These are phyloP conservation scores for Psilocybe subaeruginosa DNA, from an alignment of 768 basidiomycete species.

Conservation along the genomic window DNA sequence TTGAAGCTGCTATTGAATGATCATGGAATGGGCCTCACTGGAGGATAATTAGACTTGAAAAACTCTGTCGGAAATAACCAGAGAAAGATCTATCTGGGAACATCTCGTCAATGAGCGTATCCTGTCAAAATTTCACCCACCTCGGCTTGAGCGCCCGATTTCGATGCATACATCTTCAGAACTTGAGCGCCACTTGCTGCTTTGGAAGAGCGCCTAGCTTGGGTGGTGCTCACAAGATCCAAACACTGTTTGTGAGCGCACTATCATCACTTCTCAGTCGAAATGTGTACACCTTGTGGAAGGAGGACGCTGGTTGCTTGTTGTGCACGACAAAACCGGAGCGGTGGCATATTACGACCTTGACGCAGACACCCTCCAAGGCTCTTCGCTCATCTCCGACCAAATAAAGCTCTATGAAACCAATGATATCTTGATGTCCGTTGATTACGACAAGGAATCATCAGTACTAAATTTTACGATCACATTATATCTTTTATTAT, in stretches of 20 bases:
- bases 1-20: too few species aligned
- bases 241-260: not conserved
- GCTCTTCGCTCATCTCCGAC: too few species aligned
- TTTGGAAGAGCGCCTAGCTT: not conserved
- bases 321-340: not conserved
- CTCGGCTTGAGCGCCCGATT: constrained; percentile 1
- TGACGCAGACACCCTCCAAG: not conserved
- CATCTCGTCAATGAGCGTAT: not conserved
- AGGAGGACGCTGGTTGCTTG: constrained; percentile 16
- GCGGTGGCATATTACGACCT: constrained; percentile 9
- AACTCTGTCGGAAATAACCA: not conserved
- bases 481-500: too few species aligned
- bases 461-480: too few species aligned
- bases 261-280: not conserved
- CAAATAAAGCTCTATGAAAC: too few species aligned
- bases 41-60: not conserved
- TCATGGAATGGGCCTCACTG: too few species aligned
- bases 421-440: too few species aligned
- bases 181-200: constrained; percentile 4
- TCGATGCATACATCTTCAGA: not conserved
- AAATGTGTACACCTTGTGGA: constrained; percentile 2
- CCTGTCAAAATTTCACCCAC: not conserved
- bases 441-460: too few species aligned
- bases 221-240: not conserved
- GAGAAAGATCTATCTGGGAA: not conserved